These are phyloP conservation scores for Scleroderma bovista DNA, from an alignment of 768 basidiomycete genomes.

Conservation along the genomic window DNA sequence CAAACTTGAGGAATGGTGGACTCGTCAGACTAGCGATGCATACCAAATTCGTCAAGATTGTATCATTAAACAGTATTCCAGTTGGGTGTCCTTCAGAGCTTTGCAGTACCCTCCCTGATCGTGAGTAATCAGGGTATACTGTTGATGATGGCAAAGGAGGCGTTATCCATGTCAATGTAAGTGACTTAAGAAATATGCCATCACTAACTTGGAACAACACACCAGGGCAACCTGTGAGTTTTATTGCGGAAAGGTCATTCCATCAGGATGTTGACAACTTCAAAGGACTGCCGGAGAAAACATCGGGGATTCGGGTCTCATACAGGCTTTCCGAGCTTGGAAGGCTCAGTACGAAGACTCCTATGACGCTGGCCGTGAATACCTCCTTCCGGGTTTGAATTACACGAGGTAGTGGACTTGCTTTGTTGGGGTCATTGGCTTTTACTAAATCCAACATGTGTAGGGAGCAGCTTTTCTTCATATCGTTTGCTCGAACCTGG, in stretches of 20 bases:
- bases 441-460: background rate
- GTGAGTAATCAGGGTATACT: constrained; percentile 52
- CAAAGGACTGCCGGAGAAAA: constrained; percentile 85
- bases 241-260: background rate
- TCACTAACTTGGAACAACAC: background rate
- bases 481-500: constrained; percentile 87
- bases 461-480: constrained; percentile 93
- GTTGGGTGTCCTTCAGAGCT: constrained; percentile 27
- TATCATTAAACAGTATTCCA: constrained; percentile 88
- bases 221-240: constrained; percentile 69
- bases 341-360: constrained; percentile 66
- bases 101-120: constrained; percentile 1
- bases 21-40: constrained; percentile 74
- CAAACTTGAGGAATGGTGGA: constrained; percentile 90
- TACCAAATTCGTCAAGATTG: constrained; percentile 84
- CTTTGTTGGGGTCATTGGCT: constrained; percentile 5
- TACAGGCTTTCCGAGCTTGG: constrained; percentile 92
- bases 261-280: constrained; percentile 6
- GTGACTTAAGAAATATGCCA: constrained; percentile 16
- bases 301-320: constrained; percentile 79
- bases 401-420: constrained; percentile 50
- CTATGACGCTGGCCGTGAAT: constrained; percentile 53
- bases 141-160: constrained; percentile 85
- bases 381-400: constrained; percentile 74
- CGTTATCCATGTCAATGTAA: constrained; percentile 77